Evolutionary conservation across 2,329 filamentous ascomycete genomes (phyloP).

Genomic region (Cephalotrichum gorgonifer): DNA sequence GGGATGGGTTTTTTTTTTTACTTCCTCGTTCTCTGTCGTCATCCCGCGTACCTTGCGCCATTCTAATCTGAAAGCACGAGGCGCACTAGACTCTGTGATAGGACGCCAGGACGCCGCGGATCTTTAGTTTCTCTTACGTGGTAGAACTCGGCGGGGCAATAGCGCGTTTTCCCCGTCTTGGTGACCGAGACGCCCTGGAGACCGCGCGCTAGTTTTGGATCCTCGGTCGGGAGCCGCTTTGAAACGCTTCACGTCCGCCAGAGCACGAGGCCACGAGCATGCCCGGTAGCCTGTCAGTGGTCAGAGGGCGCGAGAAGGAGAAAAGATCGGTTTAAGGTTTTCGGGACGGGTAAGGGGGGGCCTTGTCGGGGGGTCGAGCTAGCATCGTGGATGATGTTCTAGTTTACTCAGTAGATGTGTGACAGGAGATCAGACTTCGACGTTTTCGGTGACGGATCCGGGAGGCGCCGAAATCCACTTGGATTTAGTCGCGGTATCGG

Average conservation of each 20-base stretch:
- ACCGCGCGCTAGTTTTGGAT: background rate
- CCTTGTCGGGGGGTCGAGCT: background rate
- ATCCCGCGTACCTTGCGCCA: background rate
- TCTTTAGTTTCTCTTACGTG: background rate
- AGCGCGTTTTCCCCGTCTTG: background rate
- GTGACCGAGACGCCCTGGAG: background rate
- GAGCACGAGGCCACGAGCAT: background rate
- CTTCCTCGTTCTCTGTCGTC: background rate
- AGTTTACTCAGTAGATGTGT: background rate
- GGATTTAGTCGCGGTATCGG: background rate
- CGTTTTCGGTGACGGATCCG: background rate
- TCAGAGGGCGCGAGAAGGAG: background rate
- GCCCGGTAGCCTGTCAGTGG: background rate
- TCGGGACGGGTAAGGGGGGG: no score
- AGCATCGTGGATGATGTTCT: background rate
- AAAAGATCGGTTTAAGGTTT: background rate
- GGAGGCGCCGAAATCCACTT: background rate
- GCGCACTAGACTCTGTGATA: background rate
- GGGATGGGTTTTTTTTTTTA: background rate
- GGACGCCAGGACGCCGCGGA: background rate
- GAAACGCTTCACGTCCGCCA: background rate
- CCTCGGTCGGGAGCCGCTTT: background rate
- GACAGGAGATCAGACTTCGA: background rate
- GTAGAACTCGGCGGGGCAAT: background rate
- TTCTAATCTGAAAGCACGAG: background rate